These are phyloP conservation scores for Drechmeria coniospora DNA, from an alignment of 2,329 filamentous ascomycete genomes.

Conservation along the genomic window DNA sequence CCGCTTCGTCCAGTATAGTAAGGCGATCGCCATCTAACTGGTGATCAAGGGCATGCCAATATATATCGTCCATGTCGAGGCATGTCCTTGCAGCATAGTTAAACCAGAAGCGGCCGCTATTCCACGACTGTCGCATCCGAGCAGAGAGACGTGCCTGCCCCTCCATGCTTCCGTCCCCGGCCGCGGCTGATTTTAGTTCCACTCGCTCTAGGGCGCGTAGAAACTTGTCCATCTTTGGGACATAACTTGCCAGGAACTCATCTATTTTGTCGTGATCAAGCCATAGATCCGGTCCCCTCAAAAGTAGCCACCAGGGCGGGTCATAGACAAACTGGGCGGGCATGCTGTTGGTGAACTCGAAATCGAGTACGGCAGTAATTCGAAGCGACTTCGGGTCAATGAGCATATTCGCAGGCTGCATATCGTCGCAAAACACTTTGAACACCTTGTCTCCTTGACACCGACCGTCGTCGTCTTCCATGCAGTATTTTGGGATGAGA, in stretches of 20 bases:
- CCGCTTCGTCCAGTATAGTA: slow-evolving; percentile 10
- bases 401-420: slow-evolving; percentile 23
- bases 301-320: slow-evolving; percentile 23
- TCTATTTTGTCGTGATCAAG: slow-evolving; percentile 8
- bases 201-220: slow-evolving; percentile 16
- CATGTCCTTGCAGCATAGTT: slow-evolving; percentile 19
- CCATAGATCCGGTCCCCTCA: slow-evolving; percentile 9
- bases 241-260: slow-evolving; percentile 12
- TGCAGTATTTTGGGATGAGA: slow-evolving; percentile 15
- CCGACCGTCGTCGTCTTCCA: slow-evolving; percentile 14
- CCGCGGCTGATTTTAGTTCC: slow-evolving; percentile 6
- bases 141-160: slow-evolving; percentile 6
- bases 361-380: slow-evolving; percentile 22
- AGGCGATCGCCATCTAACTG: slow-evolving; percentile 6
- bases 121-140: slow-evolving; percentile 20
- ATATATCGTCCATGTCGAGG: slow-evolving; percentile 19
- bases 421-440: slow-evolving; percentile 22
- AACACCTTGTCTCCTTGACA: no score
- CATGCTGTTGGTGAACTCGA: slow-evolving; percentile 25
- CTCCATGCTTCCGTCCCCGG: no score
- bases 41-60: slow-evolving; percentile 15
- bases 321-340: slow-evolving; percentile 22
- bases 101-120: slow-evolving; percentile 19
- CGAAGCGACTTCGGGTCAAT: slow-evolving; percentile 17
- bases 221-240: slow-evolving; percentile 20